Base-by-base conservation (phyloP, 2,329 filamentous ascomycete genomes). In the Sporothrix phasma region DNA sequence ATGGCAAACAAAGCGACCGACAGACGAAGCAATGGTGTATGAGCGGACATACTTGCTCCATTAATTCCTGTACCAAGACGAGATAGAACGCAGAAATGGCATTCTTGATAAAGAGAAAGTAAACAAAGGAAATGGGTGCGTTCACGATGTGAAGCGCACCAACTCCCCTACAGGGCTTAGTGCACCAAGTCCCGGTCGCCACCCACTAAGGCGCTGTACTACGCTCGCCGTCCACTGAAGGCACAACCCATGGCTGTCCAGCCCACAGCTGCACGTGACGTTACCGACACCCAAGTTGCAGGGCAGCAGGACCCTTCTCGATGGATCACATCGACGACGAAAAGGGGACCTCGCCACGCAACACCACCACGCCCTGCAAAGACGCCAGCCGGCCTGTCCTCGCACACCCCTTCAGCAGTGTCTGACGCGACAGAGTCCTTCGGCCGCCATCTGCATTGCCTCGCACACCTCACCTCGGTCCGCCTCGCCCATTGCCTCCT, bases 241-340 rank as follows among this genome's bases (percentile, higher is more conserved):
- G 17, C 39, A 43, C 39, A 41, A 41, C 13, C 6, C 15, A 15
- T 41, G 3, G 4, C 2, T n/a, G 10, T 13, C 2, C 15, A n/a
- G 17, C 46, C 46, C 46, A 62, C 37, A 24, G 24, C 46, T 53
- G 6, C 61, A 63, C 61, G 61, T 63, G 61, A 63, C 49, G 61
- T 46, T 63, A 63, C 5, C 61, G 61, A 63, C 47, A 24, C 39
- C 3, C 39, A 46, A 39, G 39, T 24, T 15, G 22, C 54, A 41
- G 24, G 34, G 37, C 34, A 53, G 51, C 45, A 47, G 51, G 51
- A 31, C 37, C 49, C 49, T 8, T 17, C 31, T 24, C 51, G 54
- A 58, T 43, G 19, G 15, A 43, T 58, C 54, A 58, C 54, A n/a
- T 15, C 15, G 53, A 43, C 22, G 37, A 43, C 22, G 24, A 43